phyloP scores from a whole-genome alignment of 805 yeast species.

The Brettanomyces nanus region DNA sequence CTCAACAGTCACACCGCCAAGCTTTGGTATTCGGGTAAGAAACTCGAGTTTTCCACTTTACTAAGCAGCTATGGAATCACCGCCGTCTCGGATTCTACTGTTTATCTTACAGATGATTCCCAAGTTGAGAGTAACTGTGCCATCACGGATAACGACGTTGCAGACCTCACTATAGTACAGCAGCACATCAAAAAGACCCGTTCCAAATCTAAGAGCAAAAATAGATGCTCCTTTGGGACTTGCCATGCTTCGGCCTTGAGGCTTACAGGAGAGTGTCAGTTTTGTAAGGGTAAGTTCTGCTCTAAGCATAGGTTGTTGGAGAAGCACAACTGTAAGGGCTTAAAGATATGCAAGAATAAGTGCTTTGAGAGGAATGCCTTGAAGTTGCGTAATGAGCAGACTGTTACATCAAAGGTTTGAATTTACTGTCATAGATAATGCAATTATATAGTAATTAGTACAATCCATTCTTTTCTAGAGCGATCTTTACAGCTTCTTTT shows the following conservation, averaged over 20 bases:
- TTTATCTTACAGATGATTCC: constrained; percentile 20
- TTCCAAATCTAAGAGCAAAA: constrained; percentile 32
- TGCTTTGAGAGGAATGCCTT: constrained; percentile 80
- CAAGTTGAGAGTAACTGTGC: constrained; percentile 2
- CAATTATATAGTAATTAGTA: too few species aligned
- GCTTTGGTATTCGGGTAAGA: constrained; percentile 27
- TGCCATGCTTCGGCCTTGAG: constrained; percentile 61
- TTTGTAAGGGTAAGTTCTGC: constrained; percentile 79
- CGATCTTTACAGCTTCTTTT: constrained; percentile 32
- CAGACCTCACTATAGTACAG: constrained; percentile 4
- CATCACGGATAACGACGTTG: constrained; percentile 2
- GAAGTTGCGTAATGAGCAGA: constrained; percentile 76
- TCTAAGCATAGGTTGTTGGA: constrained; percentile 82
- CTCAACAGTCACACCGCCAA: constrained; percentile 13
- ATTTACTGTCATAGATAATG: too few species aligned
- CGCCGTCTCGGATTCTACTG: constrained; percentile 18
- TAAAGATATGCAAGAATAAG: constrained; percentile 71
- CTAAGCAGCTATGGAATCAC: constrained; percentile 23
- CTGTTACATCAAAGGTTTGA: constrained; percentile 64
- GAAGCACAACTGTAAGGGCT: constrained; percentile 72
- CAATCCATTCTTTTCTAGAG: constrained; percentile 14
- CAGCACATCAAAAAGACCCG: constrained; percentile 10
- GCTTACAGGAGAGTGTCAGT: constrained; percentile 76
- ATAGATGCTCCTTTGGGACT: constrained; percentile 40
- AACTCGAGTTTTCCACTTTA: constrained; percentile 20